Percentiles rank a stretch among this genome's conserved stretches.
Conservation (phyloP, 768 basidiomycete species). For the Daedaleopsis sinensis region DNA sequence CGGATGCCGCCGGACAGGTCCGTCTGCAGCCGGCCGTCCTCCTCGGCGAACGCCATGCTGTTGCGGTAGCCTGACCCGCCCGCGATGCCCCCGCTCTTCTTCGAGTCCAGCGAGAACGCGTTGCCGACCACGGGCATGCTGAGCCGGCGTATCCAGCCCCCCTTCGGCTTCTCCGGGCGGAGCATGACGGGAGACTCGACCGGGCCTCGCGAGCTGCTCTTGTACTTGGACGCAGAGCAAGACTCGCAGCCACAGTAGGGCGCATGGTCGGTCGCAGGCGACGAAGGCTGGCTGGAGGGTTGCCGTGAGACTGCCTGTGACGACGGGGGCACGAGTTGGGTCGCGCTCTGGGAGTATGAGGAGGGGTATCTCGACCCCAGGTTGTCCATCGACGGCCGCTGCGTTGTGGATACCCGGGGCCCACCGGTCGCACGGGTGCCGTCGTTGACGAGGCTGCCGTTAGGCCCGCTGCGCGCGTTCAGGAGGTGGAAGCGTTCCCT, state of each 20-base stretch:
- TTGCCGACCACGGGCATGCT: conserved; percentile 70
- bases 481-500: conserved; percentile 49
- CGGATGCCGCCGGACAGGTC: conserved; percentile 40
- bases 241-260: conserved; percentile 68
- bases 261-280: conserved; percentile 48
- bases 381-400: conserved; percentile 12
- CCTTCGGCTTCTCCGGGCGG: conserved; percentile 61
- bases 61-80: conserved; percentile 25
- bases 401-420: conserved; percentile 21
- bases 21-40: conserved; percentile 51
- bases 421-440: conserved; percentile 31
- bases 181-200: conserved; percentile 46
- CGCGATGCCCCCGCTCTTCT: conserved; percentile 37
- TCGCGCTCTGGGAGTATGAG: conserved; percentile 44
- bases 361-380: conserved; percentile 22
- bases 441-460: conserved; percentile 32
- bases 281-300: conserved; percentile 27
- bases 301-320: conserved; percentile 19
- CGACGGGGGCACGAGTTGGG: conserved; percentile 43
- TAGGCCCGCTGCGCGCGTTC: conserved; percentile 37
- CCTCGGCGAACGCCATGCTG: conserved; percentile 39
- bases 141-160: conserved; percentile 70
- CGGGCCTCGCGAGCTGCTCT: conserved; percentile 41
- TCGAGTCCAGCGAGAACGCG: conserved; percentile 59
- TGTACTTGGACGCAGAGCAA: conserved; percentile 65